Base-by-base conservation (phyloP, 1,284 basidiomycete genomes). In the Athelia psychrophila region DNA sequence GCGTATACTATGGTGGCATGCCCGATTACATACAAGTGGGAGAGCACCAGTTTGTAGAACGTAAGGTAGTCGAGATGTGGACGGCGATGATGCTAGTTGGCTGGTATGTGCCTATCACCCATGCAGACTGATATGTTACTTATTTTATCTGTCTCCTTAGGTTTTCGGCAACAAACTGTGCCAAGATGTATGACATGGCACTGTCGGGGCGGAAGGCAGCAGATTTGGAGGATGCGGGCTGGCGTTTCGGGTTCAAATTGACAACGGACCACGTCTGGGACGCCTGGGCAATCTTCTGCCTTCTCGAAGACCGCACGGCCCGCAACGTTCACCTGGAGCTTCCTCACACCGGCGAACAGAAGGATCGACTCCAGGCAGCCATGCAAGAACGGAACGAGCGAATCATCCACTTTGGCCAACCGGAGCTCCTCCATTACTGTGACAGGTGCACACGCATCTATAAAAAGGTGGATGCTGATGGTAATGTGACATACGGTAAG, bases 1-100 rank as follows among this genome's bases (percentile, higher is more conserved):
- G 62, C 3, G 53, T 40, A 18, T 66, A 65, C 44, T 62, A 64
- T 47, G 3, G 20, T 4, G 58, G 52, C 1, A 51, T 59, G 15
- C 60, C 57, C 0, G 24, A 56, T 5, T 56, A 45, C 30, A 42
- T 67, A 19, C 60, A 66, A 47, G 57, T 65, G 35, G 55, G 54
- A 0, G 57, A 63, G 23, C 62, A 64, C 44, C 55, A 48, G 40
- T 55, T 53, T 51, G 30, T 61, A 46, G 50, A 56, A 51, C 20
- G 16, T 25, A 18, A 38, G 19, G 9, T 56, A 38, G 12, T 46
- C 32, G 16, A 32, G 32, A 10, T 35, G 49, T 40, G 38, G 10
- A 35, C 33, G 33, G 33, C 12, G 33, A 10, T 35, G 10, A 35
- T 35, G 33, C 33, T 35, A 12, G 10, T 35, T 12, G 10, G 10